Base-by-base conservation (phyloP, 148 eudicot species). In the Rhododendron griersonianum region DNA sequence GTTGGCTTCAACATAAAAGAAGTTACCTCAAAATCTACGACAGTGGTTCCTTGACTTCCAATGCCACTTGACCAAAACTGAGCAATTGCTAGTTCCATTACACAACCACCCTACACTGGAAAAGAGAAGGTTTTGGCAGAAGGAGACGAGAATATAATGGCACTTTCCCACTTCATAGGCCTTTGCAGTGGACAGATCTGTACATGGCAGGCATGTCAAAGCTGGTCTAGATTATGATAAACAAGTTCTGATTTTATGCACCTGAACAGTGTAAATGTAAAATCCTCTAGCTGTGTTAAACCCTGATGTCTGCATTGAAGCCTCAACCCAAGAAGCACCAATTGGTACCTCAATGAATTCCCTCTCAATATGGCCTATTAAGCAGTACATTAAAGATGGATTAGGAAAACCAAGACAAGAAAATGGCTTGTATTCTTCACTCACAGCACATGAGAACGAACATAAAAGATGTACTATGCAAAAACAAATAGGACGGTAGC, bases 11-110 rank as follows among this genome's bases (percentile, higher is more conserved):
- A 76, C 21, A 23, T 51, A 77, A 83, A 83, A 86, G 25, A 82
- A 16, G 59, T 59, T 87, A 97, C 99, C 98, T 97, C 99, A 91
- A 97, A 91, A 85, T 95, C 99, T 55, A 94, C 98, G 13, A 75
- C 67, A 13, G 95, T 90, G 50, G 88, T 90, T 89, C 92, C 99
- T 86, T 93, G 92, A 91, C 95, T 94, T 91, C 98, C 99, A 84
- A 93, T 85, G 81, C 98, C 99, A 91, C 99, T 95, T n/a, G 99
- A 94, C 99, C 99, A 97, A 89, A 95, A 97, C 76, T 95, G 99
- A 86, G 99, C 96, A 79, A 97, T 85, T 74, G 92, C 98, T 80
- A 97, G 90, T 90, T 97, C 99, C 91, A 97, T 92, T 50, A 96
- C 94, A 82, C 86, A 91, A 35, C 99, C 98, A 88, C 98, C 96